Evolutionary conservation across 225 moss, liverwort and hornwort genomes (phyloP).

Genomic region (Sphagnum contortum): DNA sequence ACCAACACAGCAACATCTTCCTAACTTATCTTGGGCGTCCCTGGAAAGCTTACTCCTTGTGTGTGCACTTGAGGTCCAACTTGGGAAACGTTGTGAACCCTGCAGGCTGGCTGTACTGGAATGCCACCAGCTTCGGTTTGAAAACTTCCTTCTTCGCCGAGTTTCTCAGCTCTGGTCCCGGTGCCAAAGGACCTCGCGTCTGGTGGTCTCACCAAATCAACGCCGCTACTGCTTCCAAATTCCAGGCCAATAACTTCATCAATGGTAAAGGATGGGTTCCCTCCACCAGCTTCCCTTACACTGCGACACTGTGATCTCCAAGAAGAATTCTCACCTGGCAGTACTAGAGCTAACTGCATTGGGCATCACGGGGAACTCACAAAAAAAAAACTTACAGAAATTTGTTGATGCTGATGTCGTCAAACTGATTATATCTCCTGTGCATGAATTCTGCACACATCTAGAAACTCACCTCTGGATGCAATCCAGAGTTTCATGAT

Average conservation of each 20-base stretch:
- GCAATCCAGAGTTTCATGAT: too few relatives aligned
- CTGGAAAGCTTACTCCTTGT: conserved; percentile 64
- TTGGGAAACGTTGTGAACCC: conserved; percentile 43
- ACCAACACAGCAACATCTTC: neutral
- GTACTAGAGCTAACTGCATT: too few relatives aligned
- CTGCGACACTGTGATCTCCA: too few relatives aligned
- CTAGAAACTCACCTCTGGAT: too few relatives aligned
- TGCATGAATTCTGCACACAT: too few relatives aligned
- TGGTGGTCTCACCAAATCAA: conserved; percentile 39
- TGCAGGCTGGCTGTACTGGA: conserved; percentile 66
- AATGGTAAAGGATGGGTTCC: neutral
- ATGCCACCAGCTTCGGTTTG: conserved; percentile 39
- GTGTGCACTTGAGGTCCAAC: conserved; percentile 33
- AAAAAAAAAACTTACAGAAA: too few relatives aligned
- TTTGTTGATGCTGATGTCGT: too few relatives aligned
- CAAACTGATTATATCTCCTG: too few relatives aligned
- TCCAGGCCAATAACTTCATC: conserved; percentile 5
- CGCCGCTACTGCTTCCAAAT: neutral
- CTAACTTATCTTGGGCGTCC: conserved; percentile 59
- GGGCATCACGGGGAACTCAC: too few relatives aligned
- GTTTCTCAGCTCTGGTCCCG: conserved; percentile 26
- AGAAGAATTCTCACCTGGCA: too few relatives aligned
- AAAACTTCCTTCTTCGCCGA: conserved; percentile 62
- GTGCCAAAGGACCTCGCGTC: conserved; percentile 17
- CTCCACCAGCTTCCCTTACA: too few relatives aligned